These are phyloP conservation scores for Asterophora lycoperdoides DNA, from an alignment of 768 basidiomycete genomes.

Conservation along the genomic window DNA sequence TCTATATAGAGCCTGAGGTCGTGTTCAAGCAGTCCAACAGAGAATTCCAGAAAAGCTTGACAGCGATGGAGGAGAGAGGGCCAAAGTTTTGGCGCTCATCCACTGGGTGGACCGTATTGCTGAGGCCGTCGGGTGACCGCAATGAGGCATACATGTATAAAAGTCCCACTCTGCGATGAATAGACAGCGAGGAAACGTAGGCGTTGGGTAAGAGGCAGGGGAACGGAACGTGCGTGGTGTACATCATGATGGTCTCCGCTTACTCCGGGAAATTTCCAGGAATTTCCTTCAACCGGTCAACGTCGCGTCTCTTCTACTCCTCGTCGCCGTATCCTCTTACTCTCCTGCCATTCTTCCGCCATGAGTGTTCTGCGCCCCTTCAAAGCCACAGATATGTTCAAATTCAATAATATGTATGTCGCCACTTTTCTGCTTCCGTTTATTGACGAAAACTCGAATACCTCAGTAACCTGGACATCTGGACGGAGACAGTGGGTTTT, in stretches of 20 bases:
- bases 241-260: neutral
- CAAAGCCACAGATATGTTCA: constrained; percentile 85
- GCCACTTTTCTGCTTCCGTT: neutral
- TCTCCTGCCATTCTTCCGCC: constrained; percentile 13
- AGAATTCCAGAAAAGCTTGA: neutral
- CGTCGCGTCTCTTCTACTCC: neutral
- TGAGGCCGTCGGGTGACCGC: neutral
- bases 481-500: constrained; percentile 91
- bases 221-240: no score
- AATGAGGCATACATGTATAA: no score
- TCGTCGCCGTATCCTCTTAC: neutral
- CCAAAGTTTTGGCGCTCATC: neutral
- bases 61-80: neutral
- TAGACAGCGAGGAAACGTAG: no score
- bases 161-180: no score
- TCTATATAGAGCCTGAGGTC: neutral
- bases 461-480: constrained; percentile 84
- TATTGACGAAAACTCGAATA: constrained; percentile 5
- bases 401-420: constrained; percentile 85
- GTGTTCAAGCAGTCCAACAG: neutral
- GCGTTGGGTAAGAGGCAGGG: no score
- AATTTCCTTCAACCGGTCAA: neutral
- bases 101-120: neutral
- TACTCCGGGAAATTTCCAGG: neutral
- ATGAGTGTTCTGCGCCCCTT: constrained; percentile 91